Evolutionary conservation across 352 stramenopile genomes (phyloP).

Genomic region (Pythium angustatum): DNA sequence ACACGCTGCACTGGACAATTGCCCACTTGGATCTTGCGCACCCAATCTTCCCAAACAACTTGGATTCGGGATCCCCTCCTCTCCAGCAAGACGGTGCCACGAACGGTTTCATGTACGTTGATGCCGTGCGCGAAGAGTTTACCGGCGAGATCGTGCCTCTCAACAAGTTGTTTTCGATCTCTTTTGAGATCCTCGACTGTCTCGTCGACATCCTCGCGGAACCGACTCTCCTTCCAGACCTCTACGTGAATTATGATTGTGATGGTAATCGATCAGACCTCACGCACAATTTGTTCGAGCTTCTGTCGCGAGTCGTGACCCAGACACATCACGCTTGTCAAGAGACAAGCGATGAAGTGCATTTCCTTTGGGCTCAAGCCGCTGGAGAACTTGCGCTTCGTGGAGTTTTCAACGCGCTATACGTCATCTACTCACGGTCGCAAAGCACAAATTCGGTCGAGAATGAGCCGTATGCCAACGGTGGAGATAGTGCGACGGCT

Average conservation of each 20-base stretch:
- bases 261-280: slow-evolving; percentile 94
- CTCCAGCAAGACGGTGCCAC: background rate
- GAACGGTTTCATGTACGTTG: slow-evolving; percentile 29
- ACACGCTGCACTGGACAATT: slow-evolving; percentile 71
- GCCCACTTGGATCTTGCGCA: slow-evolving; percentile 63
- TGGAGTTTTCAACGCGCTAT: slow-evolving; percentile 75
- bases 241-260: slow-evolving; percentile 99
- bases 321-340: slow-evolving; percentile 69
- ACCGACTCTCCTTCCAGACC: slow-evolving; percentile 93
- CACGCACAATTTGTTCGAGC: slow-evolving; percentile 94
- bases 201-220: slow-evolving; percentile 97
- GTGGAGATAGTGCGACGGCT: slow-evolving; percentile 40
- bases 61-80: slow-evolving; percentile 18
- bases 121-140: slow-evolving; percentile 65
- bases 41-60: slow-evolving; percentile 52
- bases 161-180: slow-evolving; percentile 57
- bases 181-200: slow-evolving; percentile 86
- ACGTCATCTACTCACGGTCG: slow-evolving; percentile 69
- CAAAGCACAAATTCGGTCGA: slow-evolving; percentile 25
- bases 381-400: slow-evolving; percentile 65
- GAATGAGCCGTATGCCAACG: slow-evolving; percentile 34
- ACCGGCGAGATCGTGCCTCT: slow-evolving; percentile 53
- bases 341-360: slow-evolving; percentile 67
- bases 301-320: slow-evolving; percentile 82
- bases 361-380: slow-evolving; percentile 71